These are phyloP conservation scores for Hypoxylon perforatum DNA, from an alignment of 495 filamentous ascomycete species.

Conservation along the genomic window DNA sequence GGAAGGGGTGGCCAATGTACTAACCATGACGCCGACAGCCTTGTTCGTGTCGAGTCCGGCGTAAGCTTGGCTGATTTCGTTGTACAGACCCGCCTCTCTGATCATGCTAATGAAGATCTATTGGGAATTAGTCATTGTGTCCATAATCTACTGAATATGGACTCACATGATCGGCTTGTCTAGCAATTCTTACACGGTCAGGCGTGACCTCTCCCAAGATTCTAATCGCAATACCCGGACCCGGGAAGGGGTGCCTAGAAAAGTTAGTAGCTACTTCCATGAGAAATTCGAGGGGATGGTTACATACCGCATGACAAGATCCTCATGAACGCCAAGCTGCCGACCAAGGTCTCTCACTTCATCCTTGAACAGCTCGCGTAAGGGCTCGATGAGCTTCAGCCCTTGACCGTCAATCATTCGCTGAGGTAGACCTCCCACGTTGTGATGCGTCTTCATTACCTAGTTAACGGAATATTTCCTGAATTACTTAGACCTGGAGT, in stretches of 20 bases:
- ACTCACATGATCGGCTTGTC: slow-evolving; percentile 75
- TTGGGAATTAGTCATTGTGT: neutral
- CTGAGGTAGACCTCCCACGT: slow-evolving; percentile 77
- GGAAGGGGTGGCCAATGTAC: neutral
- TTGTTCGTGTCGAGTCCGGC: slow-evolving; percentile 75
- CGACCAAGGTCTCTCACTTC: slow-evolving; percentile 84
- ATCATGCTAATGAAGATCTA: slow-evolving; percentile 89
- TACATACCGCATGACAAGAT: slow-evolving; percentile 74
- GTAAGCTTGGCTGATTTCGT: slow-evolving; percentile 81
- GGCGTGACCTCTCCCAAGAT: slow-evolving; percentile 88
- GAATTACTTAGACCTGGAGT: neutral
- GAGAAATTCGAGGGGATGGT: slow-evolving; percentile 60
- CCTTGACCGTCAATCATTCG: slow-evolving; percentile 66
- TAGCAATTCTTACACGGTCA: slow-evolving; percentile 81
- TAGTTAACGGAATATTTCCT: neutral
- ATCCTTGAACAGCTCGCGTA: slow-evolving; percentile 43
- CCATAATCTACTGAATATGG: neutral
- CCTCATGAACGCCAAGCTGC: slow-evolving; percentile 77
- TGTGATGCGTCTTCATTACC: slow-evolving; percentile 72
- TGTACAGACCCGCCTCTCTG: slow-evolving; percentile 82
- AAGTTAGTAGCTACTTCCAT: neutral
- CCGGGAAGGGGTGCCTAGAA: slow-evolving; percentile 28
- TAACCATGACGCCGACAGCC: slow-evolving; percentile 82
- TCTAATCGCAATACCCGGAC: slow-evolving; percentile 88
- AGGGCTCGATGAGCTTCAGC: slow-evolving; percentile 58